Evolutionary conservation across 2,329 filamentous ascomycete genomes (phyloP).

Genomic region (Fusarium armeniacum): DNA sequence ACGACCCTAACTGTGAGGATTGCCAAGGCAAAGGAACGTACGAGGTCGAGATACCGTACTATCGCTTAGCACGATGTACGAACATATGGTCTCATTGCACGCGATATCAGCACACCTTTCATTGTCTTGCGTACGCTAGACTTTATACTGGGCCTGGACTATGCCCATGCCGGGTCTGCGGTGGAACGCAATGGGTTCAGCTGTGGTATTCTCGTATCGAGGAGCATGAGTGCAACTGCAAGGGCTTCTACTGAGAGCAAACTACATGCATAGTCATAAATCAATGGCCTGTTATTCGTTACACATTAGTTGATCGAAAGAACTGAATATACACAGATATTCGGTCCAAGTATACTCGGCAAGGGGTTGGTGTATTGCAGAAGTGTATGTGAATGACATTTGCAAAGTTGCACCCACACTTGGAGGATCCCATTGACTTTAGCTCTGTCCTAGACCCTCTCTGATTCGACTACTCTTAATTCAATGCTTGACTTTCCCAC

Average conservation of each 20-base stretch:
- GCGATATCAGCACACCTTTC: neutral
- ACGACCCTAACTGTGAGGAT: neutral
- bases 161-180: neutral
- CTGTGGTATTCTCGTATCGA: neutral
- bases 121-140: fast-evolving
- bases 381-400: neutral
- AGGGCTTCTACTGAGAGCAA: neutral
- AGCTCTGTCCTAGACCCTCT: slow-evolving; percentile 7
- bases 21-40: neutral
- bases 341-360: neutral
- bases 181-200: fast-evolving
- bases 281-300: fast-evolving
- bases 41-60: neutral
- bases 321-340: neutral
- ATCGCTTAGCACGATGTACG: fast-evolving
- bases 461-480: slow-evolving; percentile 26
- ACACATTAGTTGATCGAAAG: neutral
- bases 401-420: neutral
- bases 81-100: neutral
- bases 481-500: slow-evolving; percentile 32
- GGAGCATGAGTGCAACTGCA: neutral
- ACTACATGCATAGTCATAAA: no score
- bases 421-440: fast-evolving
- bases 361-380: neutral
- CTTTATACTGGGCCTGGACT: neutral